Evolutionary conservation across 306 rosid genomes (phyloP), one percentile per base, ranked within the genome.

Genomic region (Lablab purpureus): DNA sequence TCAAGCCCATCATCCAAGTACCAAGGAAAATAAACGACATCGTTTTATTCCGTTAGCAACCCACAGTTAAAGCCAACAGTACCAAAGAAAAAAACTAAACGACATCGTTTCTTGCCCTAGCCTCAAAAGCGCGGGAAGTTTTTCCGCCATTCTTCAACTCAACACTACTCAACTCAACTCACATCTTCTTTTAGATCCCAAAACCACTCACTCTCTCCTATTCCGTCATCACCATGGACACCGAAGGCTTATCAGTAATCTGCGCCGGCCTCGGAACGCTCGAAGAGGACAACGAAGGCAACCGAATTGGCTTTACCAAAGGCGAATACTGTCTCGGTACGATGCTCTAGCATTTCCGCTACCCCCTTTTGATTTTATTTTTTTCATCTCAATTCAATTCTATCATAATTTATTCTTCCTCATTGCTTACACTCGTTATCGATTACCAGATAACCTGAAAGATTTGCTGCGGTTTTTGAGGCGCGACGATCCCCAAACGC

Each of bases 391-490:
- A 23, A 37, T 22, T 63, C 17, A 22, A 8, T 71, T 76, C 7
- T 1, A 0, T 63, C 45, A 2, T 19, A 25, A 7, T 67, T 64
- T 32, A 0, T 40, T 7, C 19, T 58, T 75, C n/a, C 55, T 58
- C 10, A 18, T 36, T 23, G 34, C 0, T 78, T 32, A 55, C 50
- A 3, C 37, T 56, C 19, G 56, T 18, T 41, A 11, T 37, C 2
- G 30, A 62, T 50, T 63, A 40, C 75, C 85, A 92, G 99, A 95
- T 87, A 92, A 95, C 80, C 81, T 95, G 81, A 95, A 95, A 80
- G 99, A 95, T 85, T 85, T 95, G 83, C 81, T 95, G 75, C 85
- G 99, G 84, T 95, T 95, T 84, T 79, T 95, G 89, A 84, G 99
- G 78, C 97, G 99, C 2, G 99, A 95, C 28, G 98, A 95, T 45